Evolutionary conservation across 495 filamentous ascomycete species (phyloP).

Genomic region (Podospora sp.): DNA sequence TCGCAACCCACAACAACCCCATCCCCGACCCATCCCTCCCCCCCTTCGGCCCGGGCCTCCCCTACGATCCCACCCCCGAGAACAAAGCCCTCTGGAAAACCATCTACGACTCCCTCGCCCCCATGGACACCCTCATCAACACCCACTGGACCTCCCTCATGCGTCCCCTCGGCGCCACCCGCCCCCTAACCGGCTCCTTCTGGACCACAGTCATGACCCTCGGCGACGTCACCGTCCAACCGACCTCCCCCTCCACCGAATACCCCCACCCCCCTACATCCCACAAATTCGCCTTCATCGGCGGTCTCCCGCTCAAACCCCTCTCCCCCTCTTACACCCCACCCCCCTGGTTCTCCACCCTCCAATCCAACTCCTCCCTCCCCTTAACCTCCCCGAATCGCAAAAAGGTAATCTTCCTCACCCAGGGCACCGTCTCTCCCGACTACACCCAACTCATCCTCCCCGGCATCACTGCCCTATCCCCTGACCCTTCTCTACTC

Average conservation of each 20-base stretch:
- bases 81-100: slow-evolving; percentile 23
- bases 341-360: slow-evolving; percentile 36
- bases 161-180: slow-evolving; percentile 19
- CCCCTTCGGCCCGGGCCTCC: slow-evolving; percentile 35
- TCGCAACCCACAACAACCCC: slow-evolving; percentile 25
- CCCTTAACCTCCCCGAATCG: slow-evolving; percentile 11
- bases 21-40: slow-evolving; percentile 26
- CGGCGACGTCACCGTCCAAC: slow-evolving; percentile 40
- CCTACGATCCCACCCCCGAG: slow-evolving; percentile 20
- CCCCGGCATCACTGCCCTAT: slow-evolving; percentile 38
- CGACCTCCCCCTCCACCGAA: slow-evolving; percentile 24
- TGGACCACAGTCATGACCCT: slow-evolving; percentile 28
- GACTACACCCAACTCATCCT: slow-evolving; percentile 38
- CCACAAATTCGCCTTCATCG: slow-evolving; percentile 19
- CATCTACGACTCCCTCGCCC: slow-evolving; percentile 2
- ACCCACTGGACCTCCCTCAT: slow-evolving; percentile 29
- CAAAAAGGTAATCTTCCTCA: slow-evolving; percentile 42
- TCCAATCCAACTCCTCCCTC: slow-evolving; percentile 23
- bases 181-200: slow-evolving; percentile 5
- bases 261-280: slow-evolving; percentile 24
- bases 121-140: slow-evolving; percentile 19
- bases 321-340: slow-evolving; percentile 11
- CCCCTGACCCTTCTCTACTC: slow-evolving; percentile 28
- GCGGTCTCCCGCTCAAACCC: slow-evolving; percentile 24
- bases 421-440: slow-evolving; percentile 42